These are phyloP conservation scores for Phoma sp. DNA, from an alignment of 2,329 filamentous ascomycete genomes.

Conservation along the genomic window DNA sequence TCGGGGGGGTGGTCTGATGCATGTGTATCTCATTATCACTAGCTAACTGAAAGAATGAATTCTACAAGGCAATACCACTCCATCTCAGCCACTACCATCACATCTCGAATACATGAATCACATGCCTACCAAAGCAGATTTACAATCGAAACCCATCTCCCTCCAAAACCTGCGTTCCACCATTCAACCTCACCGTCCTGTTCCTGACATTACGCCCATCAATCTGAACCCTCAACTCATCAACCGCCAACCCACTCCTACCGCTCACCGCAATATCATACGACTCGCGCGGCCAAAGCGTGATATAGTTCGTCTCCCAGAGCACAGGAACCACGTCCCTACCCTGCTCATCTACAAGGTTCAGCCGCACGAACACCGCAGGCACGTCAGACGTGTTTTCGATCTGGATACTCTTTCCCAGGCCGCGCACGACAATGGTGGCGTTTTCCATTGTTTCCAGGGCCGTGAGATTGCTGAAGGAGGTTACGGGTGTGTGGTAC, in stretches of 20 bases:
- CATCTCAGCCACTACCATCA: too few relatives aligned
- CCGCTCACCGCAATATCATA: slow-evolving; percentile 11
- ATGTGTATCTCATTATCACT: too few relatives aligned
- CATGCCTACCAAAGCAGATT: too few relatives aligned
- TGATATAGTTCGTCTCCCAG: slow-evolving; percentile 70
- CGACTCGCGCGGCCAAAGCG: slow-evolving; percentile 63
- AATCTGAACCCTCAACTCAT: slow-evolving; percentile 13
- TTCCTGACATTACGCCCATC: slow-evolving; percentile 21
- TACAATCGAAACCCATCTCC: background rate
- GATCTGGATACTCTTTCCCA: slow-evolving; percentile 50
- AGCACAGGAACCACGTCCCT: slow-evolving; percentile 59
- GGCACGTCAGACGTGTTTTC: slow-evolving; percentile 61
- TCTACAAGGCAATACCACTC: too few relatives aligned
- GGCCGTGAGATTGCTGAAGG: slow-evolving; percentile 58
- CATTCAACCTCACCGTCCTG: slow-evolving; percentile 13
- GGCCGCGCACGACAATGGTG: slow-evolving; percentile 8
- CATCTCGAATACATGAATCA: too few relatives aligned
- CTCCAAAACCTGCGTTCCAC: slow-evolving; percentile 10
- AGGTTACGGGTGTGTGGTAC: slow-evolving; percentile 64
- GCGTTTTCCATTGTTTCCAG: slow-evolving; percentile 44
- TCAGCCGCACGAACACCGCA: slow-evolving; percentile 64
- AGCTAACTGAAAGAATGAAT: too few relatives aligned
- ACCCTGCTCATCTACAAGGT: slow-evolving; percentile 54
- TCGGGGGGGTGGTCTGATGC: too few relatives aligned
- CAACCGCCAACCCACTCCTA: background rate